Evolutionary conservation across 2,329 filamentous ascomycete species (phyloP).

Genomic region (Clonostachys rhizophaga): DNA sequence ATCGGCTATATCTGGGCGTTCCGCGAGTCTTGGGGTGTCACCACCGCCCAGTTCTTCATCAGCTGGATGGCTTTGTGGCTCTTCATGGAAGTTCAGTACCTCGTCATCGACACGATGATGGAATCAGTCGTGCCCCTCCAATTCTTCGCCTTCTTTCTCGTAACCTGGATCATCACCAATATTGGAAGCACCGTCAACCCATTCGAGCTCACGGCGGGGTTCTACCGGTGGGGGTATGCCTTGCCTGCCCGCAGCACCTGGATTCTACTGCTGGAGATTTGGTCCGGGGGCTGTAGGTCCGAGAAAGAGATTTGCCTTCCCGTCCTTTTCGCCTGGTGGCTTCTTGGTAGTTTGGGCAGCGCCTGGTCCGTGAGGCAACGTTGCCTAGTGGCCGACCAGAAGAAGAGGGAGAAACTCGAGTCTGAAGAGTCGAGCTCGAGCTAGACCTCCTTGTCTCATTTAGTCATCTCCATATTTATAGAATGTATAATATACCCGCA

Average conservation of each 20-base stretch:
- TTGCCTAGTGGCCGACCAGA: background rate
- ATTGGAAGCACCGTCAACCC: constrained; percentile 27
- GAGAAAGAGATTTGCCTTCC: constrained; percentile 30
- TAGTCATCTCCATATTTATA: too few relatives aligned
- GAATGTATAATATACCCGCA: too few relatives aligned
- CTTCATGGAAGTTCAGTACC: constrained; percentile 33
- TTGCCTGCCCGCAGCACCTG: constrained; percentile 27
- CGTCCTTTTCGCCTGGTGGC: constrained; percentile 32
- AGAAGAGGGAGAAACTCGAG: too few relatives aligned
- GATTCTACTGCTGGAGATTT: constrained; percentile 29
- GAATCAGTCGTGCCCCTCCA: constrained; percentile 19
- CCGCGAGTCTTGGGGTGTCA: constrained; percentile 31
- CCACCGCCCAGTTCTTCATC: constrained; percentile 14
- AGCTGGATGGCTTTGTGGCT: constrained; percentile 28
- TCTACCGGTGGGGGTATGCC: constrained; percentile 30
- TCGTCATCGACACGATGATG: constrained; percentile 26
- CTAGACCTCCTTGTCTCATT: too few relatives aligned
- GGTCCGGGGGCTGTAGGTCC: constrained; percentile 31
- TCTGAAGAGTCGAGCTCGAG: too few relatives aligned
- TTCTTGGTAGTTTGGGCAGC: constrained; percentile 14
- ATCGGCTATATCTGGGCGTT: constrained; percentile 39
- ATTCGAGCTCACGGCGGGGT: constrained; percentile 27
- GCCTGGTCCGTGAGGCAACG: constrained; percentile 15
- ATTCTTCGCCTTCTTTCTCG: constrained; percentile 32
- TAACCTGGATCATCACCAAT: constrained; percentile 35